Percentiles rank a stretch among this genome's conserved stretches.
Evolutionary conservation across 345 rosid genomes (phyloP).

Genomic region (Sisymbrium altissimum): DNA sequence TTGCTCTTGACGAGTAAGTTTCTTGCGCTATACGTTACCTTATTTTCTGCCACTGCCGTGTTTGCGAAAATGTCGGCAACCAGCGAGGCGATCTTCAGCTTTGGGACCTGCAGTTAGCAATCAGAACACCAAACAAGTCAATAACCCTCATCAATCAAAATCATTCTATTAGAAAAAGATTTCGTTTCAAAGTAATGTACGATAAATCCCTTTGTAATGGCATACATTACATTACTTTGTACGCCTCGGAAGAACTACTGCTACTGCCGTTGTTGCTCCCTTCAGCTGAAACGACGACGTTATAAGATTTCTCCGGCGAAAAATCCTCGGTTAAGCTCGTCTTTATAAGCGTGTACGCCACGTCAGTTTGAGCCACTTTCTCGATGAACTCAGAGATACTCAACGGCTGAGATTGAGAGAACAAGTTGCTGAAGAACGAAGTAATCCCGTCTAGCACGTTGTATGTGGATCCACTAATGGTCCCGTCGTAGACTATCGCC

Average conservation of each 20-base stretch:
- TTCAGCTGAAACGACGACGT: slow-evolving; percentile 76
- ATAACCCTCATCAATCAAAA: background rate
- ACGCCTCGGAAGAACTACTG: slow-evolving; percentile 39
- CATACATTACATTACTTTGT: slow-evolving; percentile 99
- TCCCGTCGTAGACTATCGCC: slow-evolving; percentile 65
- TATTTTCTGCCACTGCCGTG: slow-evolving; percentile 85
- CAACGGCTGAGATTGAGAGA: slow-evolving; percentile 58
- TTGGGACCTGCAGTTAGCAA: slow-evolving; percentile 61
- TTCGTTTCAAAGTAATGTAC: slow-evolving; percentile 10
- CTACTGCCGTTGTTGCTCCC: slow-evolving; percentile 48
- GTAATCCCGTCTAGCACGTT: slow-evolving; percentile 78
- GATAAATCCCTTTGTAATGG: slow-evolving; percentile 32
- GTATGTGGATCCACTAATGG: slow-evolving; percentile 48
- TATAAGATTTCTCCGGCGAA: slow-evolving; percentile 74
- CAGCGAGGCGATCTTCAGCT: slow-evolving; percentile 64
- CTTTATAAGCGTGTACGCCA: slow-evolving; percentile 75
- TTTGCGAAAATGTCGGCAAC: slow-evolving; percentile 87
- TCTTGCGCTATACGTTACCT: slow-evolving; percentile 44
- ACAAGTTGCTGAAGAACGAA: slow-evolving; percentile 72
- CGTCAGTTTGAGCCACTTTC: slow-evolving; percentile 60
- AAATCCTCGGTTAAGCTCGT: slow-evolving; percentile 78
- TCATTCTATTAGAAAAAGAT: background rate
- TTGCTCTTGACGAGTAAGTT: background rate
- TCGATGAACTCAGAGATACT: slow-evolving; percentile 60
- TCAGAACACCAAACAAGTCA: slow-evolving; percentile 4